Base-by-base conservation (phyloP, 2,329 filamentous ascomycete species). In the Claviceps sp. region DNA sequence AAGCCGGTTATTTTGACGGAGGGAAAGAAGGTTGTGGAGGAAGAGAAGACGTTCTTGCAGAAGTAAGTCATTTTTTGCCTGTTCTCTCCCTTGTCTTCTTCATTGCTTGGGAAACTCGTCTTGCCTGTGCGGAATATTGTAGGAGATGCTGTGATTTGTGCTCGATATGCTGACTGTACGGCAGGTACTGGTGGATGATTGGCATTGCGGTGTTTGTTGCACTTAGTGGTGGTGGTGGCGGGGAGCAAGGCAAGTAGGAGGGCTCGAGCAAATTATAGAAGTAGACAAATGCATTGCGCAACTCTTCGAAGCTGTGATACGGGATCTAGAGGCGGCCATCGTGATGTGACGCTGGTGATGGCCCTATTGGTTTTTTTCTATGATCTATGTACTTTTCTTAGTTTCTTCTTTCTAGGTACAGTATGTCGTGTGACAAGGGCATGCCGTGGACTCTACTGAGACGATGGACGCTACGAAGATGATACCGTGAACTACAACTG, bases 151-250 rank as follows among this genome's bases (percentile, higher is more conserved):
- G 29, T 34, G 26, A 16, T 6, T 13, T 16, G 7, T 13, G 26
- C 45, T 34, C 22, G 37, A 9, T 14, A 38, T 43, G 4, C 34
- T 75, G 64, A 72, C 61, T 26, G 52, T 46, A 4, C 17, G 26
- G 49, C 57, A 82, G 79, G 65, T 85, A 85, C 63, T 85, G 82
- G 82, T 85, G 80, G 80, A 63, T 80, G 58, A 66, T 82, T 65
- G 74, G 68, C 20, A 71, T 79, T 29, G 73, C 71, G 26, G 68
- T 74, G 29, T 59, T 83, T 47, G 62, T 85, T 56, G 62, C 78
- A 6, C 58, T 81, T 55, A 70, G 74, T 48, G 72, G 74, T 45
- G 74, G 78, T 50, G 77, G 71, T 11, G 51, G 48, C 8, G 52
- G 49, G 49, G 71, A 73, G 46, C 46, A 54, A 36, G 53, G 50